phyloP scores from a whole-genome alignment of 805 yeast genomes.

The Ogataea minuta region DNA sequence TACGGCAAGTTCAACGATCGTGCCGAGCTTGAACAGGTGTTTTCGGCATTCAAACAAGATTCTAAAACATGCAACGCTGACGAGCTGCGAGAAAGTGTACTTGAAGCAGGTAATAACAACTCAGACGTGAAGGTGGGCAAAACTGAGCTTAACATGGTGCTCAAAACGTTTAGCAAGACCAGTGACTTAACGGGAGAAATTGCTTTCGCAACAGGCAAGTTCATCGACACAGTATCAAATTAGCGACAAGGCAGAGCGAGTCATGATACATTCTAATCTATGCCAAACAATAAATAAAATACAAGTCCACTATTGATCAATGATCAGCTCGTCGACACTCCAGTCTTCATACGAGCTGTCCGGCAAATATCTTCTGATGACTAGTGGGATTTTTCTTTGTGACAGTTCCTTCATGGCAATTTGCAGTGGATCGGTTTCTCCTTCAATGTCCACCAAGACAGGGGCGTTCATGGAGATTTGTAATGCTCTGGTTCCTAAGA shows the following conservation, averaged over 20 bases:
- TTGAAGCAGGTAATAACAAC: conserved; percentile 44
- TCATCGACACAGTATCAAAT: conserved; percentile 45
- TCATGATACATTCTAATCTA: conserved; percentile 3
- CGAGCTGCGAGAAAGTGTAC: conserved; percentile 47
- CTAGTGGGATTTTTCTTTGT: conserved; percentile 92
- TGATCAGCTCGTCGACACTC: conserved; percentile 97
- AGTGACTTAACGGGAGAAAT: conserved; percentile 55
- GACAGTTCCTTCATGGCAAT: conserved; percentile 96
- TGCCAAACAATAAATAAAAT: conserved; percentile 11
- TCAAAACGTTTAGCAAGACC: conserved; percentile 54
- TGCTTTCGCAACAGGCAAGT: conserved; percentile 59
- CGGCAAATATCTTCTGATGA: conserved; percentile 92
- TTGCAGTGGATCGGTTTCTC: conserved; percentile 97
- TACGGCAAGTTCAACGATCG: conserved; percentile 49
- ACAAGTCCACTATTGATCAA: conserved; percentile 46
- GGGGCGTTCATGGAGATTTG: conserved; percentile 99
- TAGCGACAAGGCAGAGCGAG: conserved; percentile 7
- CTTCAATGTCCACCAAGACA: conserved; percentile 95
- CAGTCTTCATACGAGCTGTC: conserved; percentile 97
- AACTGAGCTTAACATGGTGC: conserved; percentile 46
- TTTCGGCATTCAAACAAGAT: conserved; percentile 46
- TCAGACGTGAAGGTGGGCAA: conserved; percentile 3
- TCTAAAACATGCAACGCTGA: conserved; percentile 16
- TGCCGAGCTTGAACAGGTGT: conserved; percentile 55
- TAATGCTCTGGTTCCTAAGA: conserved; percentile 94